phyloP scores from a whole-genome alignment of 2,329 filamentous ascomycete species.

The Nemania serpens region DNA sequence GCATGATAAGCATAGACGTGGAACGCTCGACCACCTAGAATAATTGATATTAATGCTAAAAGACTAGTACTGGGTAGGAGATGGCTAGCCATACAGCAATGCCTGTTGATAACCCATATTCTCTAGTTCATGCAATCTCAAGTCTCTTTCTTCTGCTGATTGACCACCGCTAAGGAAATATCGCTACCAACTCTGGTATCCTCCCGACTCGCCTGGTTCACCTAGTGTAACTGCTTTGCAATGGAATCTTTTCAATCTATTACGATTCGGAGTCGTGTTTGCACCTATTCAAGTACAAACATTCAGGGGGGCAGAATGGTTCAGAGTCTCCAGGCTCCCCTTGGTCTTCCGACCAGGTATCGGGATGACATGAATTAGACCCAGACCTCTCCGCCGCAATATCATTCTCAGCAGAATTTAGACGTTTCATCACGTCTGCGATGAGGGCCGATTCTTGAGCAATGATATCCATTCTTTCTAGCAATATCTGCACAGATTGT shows the following conservation, averaged over 20 bases:
- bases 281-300: conserved; percentile 26
- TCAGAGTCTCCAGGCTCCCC: conserved; percentile 40
- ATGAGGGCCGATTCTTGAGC: not conserved
- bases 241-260: not conserved
- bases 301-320: conserved; percentile 36
- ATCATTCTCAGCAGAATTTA: not conserved
- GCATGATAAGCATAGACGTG: too few species aligned
- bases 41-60: not conserved
- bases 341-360: conserved; percentile 35
- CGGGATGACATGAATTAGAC: conserved; percentile 33
- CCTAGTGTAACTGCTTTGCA: not conserved
- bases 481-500: not conserved
- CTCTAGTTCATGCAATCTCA: not conserved
- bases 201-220: not conserved
- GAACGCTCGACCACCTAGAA: too few species aligned
- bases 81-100: not conserved
- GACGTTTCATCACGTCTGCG: not conserved
- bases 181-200: too few species aligned
- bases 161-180: not conserved
- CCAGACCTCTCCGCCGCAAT: not conserved
- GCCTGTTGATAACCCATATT: not conserved
- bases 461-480: not conserved
- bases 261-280: not conserved
- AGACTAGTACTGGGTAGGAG: not conserved
- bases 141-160: too few species aligned